These are phyloP conservation scores for Nidula niveotomentosa DNA, from an alignment of 1,284 basidiomycete genomes.

Conservation along the genomic window DNA sequence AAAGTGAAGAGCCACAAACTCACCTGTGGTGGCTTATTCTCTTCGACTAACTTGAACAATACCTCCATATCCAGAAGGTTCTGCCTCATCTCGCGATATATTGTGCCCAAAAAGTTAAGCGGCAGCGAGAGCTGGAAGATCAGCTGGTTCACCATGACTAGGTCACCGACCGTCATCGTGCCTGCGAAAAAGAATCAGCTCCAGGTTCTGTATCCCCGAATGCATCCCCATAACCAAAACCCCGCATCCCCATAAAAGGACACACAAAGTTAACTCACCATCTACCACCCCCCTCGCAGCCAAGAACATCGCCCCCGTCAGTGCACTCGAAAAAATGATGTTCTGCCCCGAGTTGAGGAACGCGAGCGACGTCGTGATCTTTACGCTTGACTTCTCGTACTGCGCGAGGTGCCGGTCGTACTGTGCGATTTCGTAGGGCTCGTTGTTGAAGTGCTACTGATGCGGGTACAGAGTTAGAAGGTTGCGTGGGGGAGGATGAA, in stretches of 20 bases:
- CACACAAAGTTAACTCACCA: conserved; percentile 42
- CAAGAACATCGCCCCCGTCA: conserved; percentile 96
- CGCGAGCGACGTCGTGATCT: conserved; percentile 94
- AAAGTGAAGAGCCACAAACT: conserved; percentile 6
- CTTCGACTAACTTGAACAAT: conserved; percentile 87
- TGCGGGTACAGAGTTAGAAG: conserved; percentile 5
- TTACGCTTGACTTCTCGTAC: conserved; percentile 92
- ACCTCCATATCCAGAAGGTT: conserved; percentile 97
- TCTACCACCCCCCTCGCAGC: conserved; percentile 94
- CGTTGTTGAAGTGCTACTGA: conserved; percentile 94
- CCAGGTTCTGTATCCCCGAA: no score
- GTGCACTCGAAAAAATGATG: conserved; percentile 89
- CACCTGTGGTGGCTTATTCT: conserved; percentile 76
- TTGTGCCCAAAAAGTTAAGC: conserved; percentile 95
- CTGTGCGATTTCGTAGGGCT: conserved; percentile 86
- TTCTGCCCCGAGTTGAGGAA: conserved; percentile 97
- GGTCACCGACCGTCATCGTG: conserved; percentile 96
- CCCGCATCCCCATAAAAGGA: background rate
- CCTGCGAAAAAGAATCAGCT: conserved; percentile 42
- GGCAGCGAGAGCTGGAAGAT: conserved; percentile 97
- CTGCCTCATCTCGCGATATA: conserved; percentile 96
- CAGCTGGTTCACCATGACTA: conserved; percentile 99
- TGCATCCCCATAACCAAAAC: background rate
- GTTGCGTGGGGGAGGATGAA: background rate
- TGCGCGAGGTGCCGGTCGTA: conserved; percentile 89